phyloP scores from a whole-genome alignment of 2,329 filamentous ascomycete species.

The Penicillium sp. region DNA sequence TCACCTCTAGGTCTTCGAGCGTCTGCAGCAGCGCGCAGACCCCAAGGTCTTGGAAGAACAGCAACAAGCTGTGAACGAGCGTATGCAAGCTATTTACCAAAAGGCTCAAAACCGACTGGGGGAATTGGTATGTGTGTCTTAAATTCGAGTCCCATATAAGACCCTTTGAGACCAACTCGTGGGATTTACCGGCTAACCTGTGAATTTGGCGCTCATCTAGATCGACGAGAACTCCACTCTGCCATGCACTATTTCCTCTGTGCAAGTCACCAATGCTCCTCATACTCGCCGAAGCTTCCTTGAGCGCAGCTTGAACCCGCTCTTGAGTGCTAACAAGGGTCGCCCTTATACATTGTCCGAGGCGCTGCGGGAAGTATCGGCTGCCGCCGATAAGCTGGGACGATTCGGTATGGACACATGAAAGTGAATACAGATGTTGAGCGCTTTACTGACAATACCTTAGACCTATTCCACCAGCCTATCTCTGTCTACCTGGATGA shows the following conservation, averaged over 20 bases:
- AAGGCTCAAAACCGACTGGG: constrained; percentile 64
- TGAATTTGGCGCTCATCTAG: constrained; percentile 44
- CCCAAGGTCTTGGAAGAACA: constrained; percentile 60
- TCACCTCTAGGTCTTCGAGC: constrained; percentile 35
- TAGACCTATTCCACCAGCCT: constrained; percentile 83
- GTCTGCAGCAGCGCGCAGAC: constrained; percentile 55
- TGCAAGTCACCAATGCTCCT: constrained; percentile 78
- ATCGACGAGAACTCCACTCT: constrained; percentile 80
- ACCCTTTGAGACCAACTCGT: background rate
- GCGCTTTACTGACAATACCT: constrained; percentile 19
- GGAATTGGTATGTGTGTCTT: constrained; percentile 60
- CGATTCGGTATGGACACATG: constrained; percentile 66
- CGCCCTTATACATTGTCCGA: constrained; percentile 76
- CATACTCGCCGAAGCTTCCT: constrained; percentile 86
- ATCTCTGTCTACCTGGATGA: constrained; percentile 82
- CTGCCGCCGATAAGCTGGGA: constrained; percentile 71
- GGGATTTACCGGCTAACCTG: constrained; percentile 16
- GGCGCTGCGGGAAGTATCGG: constrained; percentile 71
- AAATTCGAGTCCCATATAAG: background rate
- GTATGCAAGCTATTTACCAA: constrained; percentile 58
- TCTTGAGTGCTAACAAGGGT: constrained; percentile 69
- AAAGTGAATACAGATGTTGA: background rate
- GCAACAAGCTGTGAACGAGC: constrained; percentile 61
- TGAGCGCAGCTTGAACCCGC: constrained; percentile 74
- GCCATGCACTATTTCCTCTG: constrained; percentile 82